Percentiles rank a stretch among this genome's conserved stretches.
Conservation (phyloP, 2,329 filamentous ascomycete genomes). For the Aspergillus ruber region DNA sequence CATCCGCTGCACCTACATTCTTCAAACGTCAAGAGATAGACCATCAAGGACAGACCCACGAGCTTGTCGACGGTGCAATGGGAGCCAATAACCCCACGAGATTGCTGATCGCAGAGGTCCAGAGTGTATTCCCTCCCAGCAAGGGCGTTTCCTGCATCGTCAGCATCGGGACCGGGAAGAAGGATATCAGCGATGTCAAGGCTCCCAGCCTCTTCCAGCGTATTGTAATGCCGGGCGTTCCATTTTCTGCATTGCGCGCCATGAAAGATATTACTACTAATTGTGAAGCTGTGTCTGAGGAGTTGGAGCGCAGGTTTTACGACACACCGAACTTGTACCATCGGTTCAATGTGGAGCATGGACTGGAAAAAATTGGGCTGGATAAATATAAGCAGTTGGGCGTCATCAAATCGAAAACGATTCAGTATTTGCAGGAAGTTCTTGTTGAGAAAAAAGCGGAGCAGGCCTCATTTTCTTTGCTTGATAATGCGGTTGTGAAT, state of each 20-base stretch:
- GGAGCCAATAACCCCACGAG: slow-evolving; percentile 30
- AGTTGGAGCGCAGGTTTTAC: slow-evolving; percentile 9
- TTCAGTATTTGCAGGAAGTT: neutral
- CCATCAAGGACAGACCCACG: neutral
- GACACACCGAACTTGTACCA: slow-evolving; percentile 16
- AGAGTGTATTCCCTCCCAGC: neutral
- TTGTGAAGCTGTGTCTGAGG: slow-evolving; percentile 2
- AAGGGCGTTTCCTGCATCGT: slow-evolving; percentile 18
- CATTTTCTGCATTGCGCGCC: slow-evolving; percentile 11
- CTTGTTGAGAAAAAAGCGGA: neutral
- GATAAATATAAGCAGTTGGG: slow-evolving; percentile 21
- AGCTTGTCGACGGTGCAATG: slow-evolving; percentile 29
- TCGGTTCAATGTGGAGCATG: slow-evolving; percentile 35
- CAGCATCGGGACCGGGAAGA: slow-evolving; percentile 17
- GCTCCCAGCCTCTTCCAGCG: neutral
- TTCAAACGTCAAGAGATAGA: slow-evolving; percentile 15
- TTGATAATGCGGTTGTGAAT: neutral
- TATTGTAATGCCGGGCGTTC: slow-evolving; percentile 1
- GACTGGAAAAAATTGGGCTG: slow-evolving; percentile 29
- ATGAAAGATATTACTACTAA: slow-evolving; percentile 11
- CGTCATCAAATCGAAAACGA: neutral
- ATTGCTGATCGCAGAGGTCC: slow-evolving; percentile 23
- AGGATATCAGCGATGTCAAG: slow-evolving; percentile 3
- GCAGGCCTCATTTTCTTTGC: neutral
- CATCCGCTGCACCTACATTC: slow-evolving; percentile 42